phyloP scores from a whole-genome alignment of 2,329 filamentous ascomycete genomes.

The Pseudogymnoascus sp. region DNA sequence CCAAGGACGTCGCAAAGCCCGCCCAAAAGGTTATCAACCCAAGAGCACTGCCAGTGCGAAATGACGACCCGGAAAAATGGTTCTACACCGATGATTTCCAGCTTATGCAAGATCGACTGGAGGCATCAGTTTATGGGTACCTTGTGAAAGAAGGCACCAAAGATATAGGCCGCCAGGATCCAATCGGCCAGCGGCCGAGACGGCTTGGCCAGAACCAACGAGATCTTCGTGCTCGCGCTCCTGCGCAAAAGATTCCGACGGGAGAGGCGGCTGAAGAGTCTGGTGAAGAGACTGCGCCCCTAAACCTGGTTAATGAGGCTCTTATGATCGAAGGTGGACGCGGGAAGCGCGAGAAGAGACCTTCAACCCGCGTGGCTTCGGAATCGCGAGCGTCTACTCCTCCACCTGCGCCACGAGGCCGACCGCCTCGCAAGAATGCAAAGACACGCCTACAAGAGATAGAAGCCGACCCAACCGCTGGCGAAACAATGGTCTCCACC shows the following conservation, averaged over 20 bases:
- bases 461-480: conserved; percentile 4
- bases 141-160: conserved; percentile 50
- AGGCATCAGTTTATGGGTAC: conserved; percentile 52
- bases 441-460: conserved; percentile 7
- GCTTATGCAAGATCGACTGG: conserved; percentile 43
- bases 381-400: conserved; percentile 21
- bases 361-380: conserved; percentile 1
- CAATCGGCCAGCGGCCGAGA: conserved; percentile 39
- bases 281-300: conserved; percentile 4
- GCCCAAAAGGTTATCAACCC: conserved; percentile 3
- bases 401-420: conserved; percentile 16
- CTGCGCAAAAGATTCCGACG: conserved; percentile 12
- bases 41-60: not conserved
- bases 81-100: conserved; percentile 10
- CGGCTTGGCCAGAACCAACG: conserved; percentile 6
- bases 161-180: conserved; percentile 51
- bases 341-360: conserved; percentile 13
- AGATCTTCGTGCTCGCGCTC: conserved; percentile 8
- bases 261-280: conserved; percentile 18
- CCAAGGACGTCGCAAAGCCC: conserved; percentile 6
- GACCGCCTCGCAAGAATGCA: conserved; percentile 5
- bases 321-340: conserved; percentile 13
- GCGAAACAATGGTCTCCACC: conserved; percentile 10
- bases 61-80: conserved; percentile 4
- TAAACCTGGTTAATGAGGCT: not conserved